Evolutionary conservation across 1,284 basidiomycete species (phyloP).

Genomic region (Athelia sp.): DNA sequence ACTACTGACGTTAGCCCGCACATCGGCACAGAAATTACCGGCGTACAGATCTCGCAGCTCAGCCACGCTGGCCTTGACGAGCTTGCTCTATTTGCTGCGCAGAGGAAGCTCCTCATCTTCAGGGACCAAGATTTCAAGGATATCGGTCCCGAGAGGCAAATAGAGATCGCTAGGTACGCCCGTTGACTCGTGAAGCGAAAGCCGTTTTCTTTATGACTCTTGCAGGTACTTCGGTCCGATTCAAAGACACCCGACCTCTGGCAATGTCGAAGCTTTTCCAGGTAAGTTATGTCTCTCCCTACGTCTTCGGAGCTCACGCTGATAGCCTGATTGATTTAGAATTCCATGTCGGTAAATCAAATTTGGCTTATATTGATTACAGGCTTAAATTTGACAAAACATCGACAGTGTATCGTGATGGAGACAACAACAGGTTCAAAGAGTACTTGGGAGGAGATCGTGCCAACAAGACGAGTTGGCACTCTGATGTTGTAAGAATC

Average conservation of each 20-base stretch:
- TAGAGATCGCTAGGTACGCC: slow-evolving; percentile 41
- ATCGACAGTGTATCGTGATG: slow-evolving; percentile 36
- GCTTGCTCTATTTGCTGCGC: slow-evolving; percentile 54
- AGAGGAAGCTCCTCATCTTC: slow-evolving; percentile 54
- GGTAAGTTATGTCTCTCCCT: too few species aligned
- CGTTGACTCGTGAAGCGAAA: neutral
- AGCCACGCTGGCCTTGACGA: slow-evolving; percentile 52
- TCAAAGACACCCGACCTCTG: slow-evolving; percentile 52
- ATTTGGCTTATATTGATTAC: too few species aligned
- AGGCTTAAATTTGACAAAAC: too few species aligned
- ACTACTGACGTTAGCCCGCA: slow-evolving; percentile 44
- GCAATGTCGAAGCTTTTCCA: slow-evolving; percentile 42
- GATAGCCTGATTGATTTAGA: slow-evolving; percentile 13
- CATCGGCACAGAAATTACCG: slow-evolving; percentile 56
- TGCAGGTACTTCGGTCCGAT: slow-evolving; percentile 54
- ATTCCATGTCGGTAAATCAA: slow-evolving; percentile 39
- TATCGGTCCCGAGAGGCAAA: slow-evolving; percentile 41
- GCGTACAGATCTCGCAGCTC: slow-evolving; percentile 54
- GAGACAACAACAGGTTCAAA: slow-evolving; percentile 22
- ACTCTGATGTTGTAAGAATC: slow-evolving; percentile 40
- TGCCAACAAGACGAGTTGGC: slow-evolving; percentile 33
- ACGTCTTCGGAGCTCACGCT: too few species aligned
- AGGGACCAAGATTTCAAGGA: slow-evolving; percentile 59
- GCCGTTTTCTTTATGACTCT: too few species aligned
- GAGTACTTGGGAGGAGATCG: slow-evolving; percentile 27